Evolutionary conservation across 768 basidiomycete species (phyloP).

Genomic region (Mycena haematopus): DNA sequence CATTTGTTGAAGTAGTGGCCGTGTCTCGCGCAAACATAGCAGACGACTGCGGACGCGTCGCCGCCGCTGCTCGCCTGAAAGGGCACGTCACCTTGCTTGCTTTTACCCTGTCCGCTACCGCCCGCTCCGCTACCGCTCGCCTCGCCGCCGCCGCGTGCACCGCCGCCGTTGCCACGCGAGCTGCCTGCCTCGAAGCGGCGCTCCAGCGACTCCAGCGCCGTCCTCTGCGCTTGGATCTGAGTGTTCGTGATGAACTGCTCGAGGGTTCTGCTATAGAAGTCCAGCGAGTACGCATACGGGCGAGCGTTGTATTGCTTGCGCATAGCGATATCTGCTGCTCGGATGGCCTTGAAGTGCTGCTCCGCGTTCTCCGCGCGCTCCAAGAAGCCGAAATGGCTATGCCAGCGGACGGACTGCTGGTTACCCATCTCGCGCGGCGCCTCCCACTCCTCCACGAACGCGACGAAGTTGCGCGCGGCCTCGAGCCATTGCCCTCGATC

Average conservation of each 20-base stretch:
- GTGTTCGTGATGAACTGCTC: too few relatives aligned
- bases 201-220: too few relatives aligned
- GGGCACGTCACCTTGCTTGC: too few relatives aligned
- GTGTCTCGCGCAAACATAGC: constrained; percentile 21
- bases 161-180: not conserved
- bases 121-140: not conserved
- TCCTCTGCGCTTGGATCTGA: too few relatives aligned
- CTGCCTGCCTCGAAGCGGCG: not conserved
- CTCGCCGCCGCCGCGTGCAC: not conserved
- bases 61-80: constrained; percentile 18
- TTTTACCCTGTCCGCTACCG: not conserved
- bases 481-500: not conserved
- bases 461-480: not conserved
- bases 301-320: not conserved
- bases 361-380: not conserved
- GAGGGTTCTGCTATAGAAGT: too few relatives aligned
- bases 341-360: not conserved
- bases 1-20: constrained; percentile 18
- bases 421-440: too few relatives aligned
- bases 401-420: not conserved
- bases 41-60: constrained; percentile 11
- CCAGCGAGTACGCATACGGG: not conserved
- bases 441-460: not conserved
- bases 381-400: not conserved
- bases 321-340: not conserved